Percentiles rank a stretch among this genome's conserved stretches.
phyloP scores from a whole-genome alignment of 768 basidiomycete genomes.

The Suillus clintonianus region DNA sequence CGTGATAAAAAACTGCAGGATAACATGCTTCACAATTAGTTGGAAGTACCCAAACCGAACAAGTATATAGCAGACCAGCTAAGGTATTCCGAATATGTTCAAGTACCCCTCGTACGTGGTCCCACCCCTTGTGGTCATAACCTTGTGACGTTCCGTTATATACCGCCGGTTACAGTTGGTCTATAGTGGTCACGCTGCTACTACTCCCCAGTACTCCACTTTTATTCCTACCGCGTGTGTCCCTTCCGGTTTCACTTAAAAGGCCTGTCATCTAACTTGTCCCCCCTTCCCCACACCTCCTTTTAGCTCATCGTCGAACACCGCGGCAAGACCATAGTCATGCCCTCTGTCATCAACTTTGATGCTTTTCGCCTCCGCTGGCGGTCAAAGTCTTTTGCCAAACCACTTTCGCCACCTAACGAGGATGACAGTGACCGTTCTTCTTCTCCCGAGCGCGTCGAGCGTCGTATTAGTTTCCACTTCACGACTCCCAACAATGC shows the following conservation, averaged over 20 bases:
- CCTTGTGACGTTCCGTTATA: background rate
- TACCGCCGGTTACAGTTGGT: background rate
- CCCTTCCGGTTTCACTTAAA: background rate
- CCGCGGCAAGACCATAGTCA: background rate
- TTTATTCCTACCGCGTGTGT: background rate
- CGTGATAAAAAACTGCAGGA: background rate
- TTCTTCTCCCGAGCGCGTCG: slow-evolving; percentile 17
- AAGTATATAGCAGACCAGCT: background rate
- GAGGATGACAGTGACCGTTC: slow-evolving; percentile 27
- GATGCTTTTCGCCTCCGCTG: slow-evolving; percentile 24
- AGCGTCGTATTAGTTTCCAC: slow-evolving; percentile 6
- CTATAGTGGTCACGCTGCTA: background rate
- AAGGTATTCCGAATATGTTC: background rate
- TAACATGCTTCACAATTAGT: too few relatives aligned
- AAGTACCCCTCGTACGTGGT: background rate
- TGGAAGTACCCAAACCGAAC: background rate
- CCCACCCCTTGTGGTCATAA: background rate
- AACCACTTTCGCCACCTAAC: background rate
- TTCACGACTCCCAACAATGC: slow-evolving; percentile 4
- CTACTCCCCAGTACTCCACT: background rate
- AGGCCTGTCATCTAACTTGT: background rate
- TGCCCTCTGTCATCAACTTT: slow-evolving; percentile 8
- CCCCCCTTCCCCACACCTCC: background rate
- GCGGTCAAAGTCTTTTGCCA: slow-evolving; percentile 5
- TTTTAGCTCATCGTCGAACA: background rate